Conservation (phyloP, 2,329 filamentous ascomycete genomes). For the Talaromyces sp. region DNA sequence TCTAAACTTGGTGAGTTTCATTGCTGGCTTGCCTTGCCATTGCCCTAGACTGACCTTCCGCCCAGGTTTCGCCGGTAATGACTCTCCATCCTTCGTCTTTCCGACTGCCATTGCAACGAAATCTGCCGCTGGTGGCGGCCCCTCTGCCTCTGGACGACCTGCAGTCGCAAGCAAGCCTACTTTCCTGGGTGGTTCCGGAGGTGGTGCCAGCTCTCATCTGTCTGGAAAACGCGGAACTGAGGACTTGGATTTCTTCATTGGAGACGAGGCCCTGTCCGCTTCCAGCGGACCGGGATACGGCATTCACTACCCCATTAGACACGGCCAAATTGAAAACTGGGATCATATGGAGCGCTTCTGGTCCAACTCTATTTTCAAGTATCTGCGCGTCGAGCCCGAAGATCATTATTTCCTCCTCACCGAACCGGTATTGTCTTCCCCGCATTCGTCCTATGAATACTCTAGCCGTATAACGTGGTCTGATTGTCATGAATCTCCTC, state of each 20-base stretch:
- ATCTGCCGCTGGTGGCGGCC: constrained; percentile 63
- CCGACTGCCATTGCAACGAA: constrained; percentile 98
- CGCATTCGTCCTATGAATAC: not conserved
- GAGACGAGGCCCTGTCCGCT: constrained; percentile 87
- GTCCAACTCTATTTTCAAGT: constrained; percentile 99
- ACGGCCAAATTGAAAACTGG: constrained; percentile 99
- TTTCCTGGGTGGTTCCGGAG: constrained; percentile 85
- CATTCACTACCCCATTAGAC: constrained; percentile 93
- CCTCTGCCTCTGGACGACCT: constrained; percentile 80
- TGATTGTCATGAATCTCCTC: constrained; percentile 1
- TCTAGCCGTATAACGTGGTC: not conserved
- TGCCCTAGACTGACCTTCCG: constrained; percentile 28
- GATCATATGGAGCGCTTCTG: constrained; percentile 99
- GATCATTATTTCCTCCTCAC: constrained; percentile 98
- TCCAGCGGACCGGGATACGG: constrained; percentile 86
- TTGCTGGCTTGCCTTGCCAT: constrained; percentile 9
- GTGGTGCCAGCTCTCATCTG: constrained; percentile 75
- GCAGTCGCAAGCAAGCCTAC: constrained; percentile 92
- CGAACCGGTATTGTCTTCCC: constrained; percentile 62
- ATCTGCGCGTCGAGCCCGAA: constrained; percentile 93
- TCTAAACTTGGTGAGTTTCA: constrained; percentile 82
- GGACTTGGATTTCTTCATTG: constrained; percentile 97
- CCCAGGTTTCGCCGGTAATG: constrained; percentile 94
- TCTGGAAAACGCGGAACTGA: constrained; percentile 93
- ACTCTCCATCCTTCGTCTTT: constrained; percentile 98